Evolutionary conservation across 257 asterid genomes (phyloP).

Genomic region (Capsicum chinense): DNA sequence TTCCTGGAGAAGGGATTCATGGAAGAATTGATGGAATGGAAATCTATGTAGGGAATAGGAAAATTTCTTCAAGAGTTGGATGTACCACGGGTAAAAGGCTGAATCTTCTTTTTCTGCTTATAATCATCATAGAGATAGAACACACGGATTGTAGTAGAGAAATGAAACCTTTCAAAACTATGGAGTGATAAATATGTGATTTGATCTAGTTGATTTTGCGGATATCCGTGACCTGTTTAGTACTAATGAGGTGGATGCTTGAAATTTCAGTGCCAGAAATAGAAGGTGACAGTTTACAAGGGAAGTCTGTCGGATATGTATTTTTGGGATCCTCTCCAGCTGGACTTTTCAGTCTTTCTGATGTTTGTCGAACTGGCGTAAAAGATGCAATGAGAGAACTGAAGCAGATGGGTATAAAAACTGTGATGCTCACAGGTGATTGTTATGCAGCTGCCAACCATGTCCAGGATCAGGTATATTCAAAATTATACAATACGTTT

Average conservation of each 20-base stretch:
- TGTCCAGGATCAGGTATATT: slow-evolving; percentile 70
- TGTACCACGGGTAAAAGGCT: slow-evolving; percentile 57
- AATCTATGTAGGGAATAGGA: slow-evolving; percentile 69
- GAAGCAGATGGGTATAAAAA: slow-evolving; percentile 66
- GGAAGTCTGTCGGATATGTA: slow-evolving; percentile 69
- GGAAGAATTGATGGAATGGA: slow-evolving; percentile 67
- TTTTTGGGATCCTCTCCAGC: slow-evolving; percentile 62
- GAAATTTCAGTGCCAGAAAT: slow-evolving; percentile 56
- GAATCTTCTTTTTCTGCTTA: neutral
- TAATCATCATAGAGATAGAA: neutral
- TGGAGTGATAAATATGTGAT: neutral
- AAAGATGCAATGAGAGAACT: slow-evolving; percentile 74
- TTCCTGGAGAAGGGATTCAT: slow-evolving; percentile 89
- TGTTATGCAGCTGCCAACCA: slow-evolving; percentile 68
- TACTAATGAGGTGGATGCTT: neutral
- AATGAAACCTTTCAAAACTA: slow-evolving; percentile 7
- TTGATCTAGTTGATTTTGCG: neutral
- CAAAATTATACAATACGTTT: neutral
- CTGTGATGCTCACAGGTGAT: slow-evolving; percentile 91
- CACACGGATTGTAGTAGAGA: neutral
- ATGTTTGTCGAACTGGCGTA: slow-evolving; percentile 79
- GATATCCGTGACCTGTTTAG: neutral
- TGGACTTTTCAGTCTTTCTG: slow-evolving; percentile 69
- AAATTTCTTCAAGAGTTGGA: slow-evolving; percentile 69
- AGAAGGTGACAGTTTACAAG: slow-evolving; percentile 55